Evolutionary conservation across 2,329 filamentous ascomycete genomes (phyloP).

Genomic region (Mycosphaerella arachidis): DNA sequence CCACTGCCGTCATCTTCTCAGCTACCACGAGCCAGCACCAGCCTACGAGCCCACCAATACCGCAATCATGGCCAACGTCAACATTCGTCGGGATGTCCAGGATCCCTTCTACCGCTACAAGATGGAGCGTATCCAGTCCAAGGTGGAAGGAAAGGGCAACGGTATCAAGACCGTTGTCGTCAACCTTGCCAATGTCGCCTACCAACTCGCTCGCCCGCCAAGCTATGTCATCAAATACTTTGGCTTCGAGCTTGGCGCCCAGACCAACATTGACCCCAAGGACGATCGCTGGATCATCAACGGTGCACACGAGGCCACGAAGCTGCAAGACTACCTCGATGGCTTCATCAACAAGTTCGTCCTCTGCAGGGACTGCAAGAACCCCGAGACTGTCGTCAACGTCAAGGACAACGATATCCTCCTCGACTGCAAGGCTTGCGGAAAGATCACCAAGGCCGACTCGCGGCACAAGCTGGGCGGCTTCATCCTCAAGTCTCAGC

Average conservation of each 20-base stretch:
- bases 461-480: conserved; percentile 91
- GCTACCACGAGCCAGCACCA: conserved; percentile 2
- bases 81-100: conserved; percentile 95
- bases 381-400: conserved; percentile 92
- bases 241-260: conserved; percentile 95
- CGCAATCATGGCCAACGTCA: conserved; percentile 91
- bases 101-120: conserved; percentile 99
- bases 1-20: conserved; percentile 3
- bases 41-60: conserved; percentile 31
- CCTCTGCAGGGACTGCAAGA: conserved; percentile 99
- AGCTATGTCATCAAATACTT: conserved; percentile 99
- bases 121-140: conserved; percentile 98
- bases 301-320: conserved; percentile 87
- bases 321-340: conserved; percentile 97
- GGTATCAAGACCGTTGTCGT: conserved; percentile 98
- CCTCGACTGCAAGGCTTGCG: conserved; percentile 98
- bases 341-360: conserved; percentile 99
- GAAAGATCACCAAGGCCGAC: conserved; percentile 86
- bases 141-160: conserved; percentile 99
- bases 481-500: conserved; percentile 94
- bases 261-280: conserved; percentile 95
- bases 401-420: conserved; percentile 91
- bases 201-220: conserved; percentile 85
- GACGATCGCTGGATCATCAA: conserved; percentile 99
- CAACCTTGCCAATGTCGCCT: conserved; percentile 90